Evolutionary conservation across 257 asterid species (phyloP), one percentile per base, ranked within the genome.

Genomic region (Forsythia suspensa): DNA sequence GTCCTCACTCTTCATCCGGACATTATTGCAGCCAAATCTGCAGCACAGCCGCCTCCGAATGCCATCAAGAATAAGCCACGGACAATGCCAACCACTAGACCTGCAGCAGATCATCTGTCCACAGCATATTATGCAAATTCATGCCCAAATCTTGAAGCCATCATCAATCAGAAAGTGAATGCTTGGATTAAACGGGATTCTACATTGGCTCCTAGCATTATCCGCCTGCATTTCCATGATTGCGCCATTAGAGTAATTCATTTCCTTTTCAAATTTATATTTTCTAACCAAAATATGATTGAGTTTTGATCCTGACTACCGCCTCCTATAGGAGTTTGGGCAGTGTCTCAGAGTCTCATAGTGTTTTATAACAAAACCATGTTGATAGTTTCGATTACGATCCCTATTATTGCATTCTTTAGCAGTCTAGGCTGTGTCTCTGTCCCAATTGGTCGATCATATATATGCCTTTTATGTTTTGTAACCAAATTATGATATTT

Each of bases 191-290:
- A 77, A 63, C 76, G 11, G 9, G 98, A 94, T 63, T 67, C 71
- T 81, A 87, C 96, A 0, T 48, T 94, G 79, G 98, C 96, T 71
- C 84, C 98, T 4, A 82, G 89, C 77, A 83, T 94, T 82, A 89
- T 92, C 38, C 94, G 96, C 80, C 88, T 92, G 77, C 97, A 92
- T 70, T 94, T 91, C 76, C 97, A 92, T 38, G 97, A 94, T 79
- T 92, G 98, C 24, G 88, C 86, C 74, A 85, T 90, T 16, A 90
- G 97, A 96, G 98, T 94, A 84, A 34, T 59, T 40, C 13, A 3
- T 51, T 48, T 57, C 65, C 0, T 7, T 57, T 52, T 52, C 63
- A 39, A n/a, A 0, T 2, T 15, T 59, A 10, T 73, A 9, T 65
- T 5, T 10, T 20, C 15, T 71, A 2, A 39, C 21, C 24, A 8